Conservation (phyloP, 1,284 basidiomycete genomes). For the Erythrobasidium hasegawianum region DNA sequence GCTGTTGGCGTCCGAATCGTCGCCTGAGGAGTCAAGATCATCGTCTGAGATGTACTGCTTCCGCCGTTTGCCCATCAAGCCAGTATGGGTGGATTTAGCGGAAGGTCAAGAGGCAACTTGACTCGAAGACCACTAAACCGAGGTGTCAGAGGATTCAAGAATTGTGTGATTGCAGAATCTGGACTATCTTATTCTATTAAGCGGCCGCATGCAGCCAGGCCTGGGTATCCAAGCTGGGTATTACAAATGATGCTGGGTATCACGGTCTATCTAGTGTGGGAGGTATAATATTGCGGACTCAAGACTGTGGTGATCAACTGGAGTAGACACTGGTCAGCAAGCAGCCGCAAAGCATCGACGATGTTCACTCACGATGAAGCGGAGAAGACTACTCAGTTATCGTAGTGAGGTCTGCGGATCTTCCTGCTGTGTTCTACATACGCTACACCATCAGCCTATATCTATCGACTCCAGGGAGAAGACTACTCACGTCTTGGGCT, state of each 20-base stretch:
- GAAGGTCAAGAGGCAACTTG: background rate
- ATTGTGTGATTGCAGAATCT: background rate
- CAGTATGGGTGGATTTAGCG: background rate
- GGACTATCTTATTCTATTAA: background rate
- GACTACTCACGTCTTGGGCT: background rate
- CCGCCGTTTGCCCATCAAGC: slow-evolving; percentile 77
- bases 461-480: background rate
- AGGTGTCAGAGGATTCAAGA: background rate
- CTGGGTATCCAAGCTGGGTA: background rate
- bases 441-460: background rate
- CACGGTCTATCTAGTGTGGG: background rate
- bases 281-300: too few relatives aligned
- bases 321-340: background rate
- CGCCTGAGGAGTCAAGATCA: slow-evolving; percentile 57
- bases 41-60: slow-evolving; percentile 70
- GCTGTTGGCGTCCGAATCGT: slow-evolving; percentile 56
- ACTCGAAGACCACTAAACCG: background rate
- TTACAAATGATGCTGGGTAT: background rate
- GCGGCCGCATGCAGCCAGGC: background rate
- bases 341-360: background rate
- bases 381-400: background rate
- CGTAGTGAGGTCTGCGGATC: background rate
- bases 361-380: background rate
- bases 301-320: too few relatives aligned
- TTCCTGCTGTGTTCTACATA: background rate